Evolutionary conservation across 2,329 filamentous ascomycete species (phyloP), one percentile per base, ranked within the genome.

Genomic region (Phoma sp.): DNA sequence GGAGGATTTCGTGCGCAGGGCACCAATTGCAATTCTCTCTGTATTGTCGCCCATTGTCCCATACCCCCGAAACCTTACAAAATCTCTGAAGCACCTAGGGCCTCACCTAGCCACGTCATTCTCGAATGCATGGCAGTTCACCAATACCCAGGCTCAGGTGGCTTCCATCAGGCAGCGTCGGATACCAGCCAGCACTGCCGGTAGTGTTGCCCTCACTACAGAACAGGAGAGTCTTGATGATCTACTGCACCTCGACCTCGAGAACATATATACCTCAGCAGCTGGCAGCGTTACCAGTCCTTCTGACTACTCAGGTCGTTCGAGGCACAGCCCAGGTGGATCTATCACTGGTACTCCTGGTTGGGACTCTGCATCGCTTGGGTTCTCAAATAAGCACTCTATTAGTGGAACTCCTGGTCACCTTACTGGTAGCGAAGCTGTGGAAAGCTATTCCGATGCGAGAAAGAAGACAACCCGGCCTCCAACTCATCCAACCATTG

Each of bases 51-150:
- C 92, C 2, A 84, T 92, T 12, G 93, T 96, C 40, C 95, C 95
- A 0, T 99, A 96, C 70, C 93, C 93, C 17, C 85, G 88, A 3
- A 96, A 91, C 62, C 79, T 97, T 14, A 86, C 91, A 40, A 87
- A 90, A 64, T 96, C 93, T 0, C 79, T 98, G n/a, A 87, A 90
- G 57, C 84, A 92, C 56, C 81, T 99, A 7, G 91, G 91, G 38
- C 92, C 93, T 4, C 92, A 97, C 71, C 81, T 98, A 52, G 95
- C 95, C 1, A 95, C 92, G 1, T 93, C 93, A 0, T 96, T 96
- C 71, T 93, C 91, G 5, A 84, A 96, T 28, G 91, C 90, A 45
- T 88, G 92, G 57, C 91, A 96, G 61, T 93, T 93, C 69, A 90
- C 88, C n/a, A 91, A 90, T 59, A 79, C 93, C 2, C 89, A 95